Conservation (phyloP, 2,329 filamentous ascomycete genomes). For the Aspergillus sp. region DNA sequence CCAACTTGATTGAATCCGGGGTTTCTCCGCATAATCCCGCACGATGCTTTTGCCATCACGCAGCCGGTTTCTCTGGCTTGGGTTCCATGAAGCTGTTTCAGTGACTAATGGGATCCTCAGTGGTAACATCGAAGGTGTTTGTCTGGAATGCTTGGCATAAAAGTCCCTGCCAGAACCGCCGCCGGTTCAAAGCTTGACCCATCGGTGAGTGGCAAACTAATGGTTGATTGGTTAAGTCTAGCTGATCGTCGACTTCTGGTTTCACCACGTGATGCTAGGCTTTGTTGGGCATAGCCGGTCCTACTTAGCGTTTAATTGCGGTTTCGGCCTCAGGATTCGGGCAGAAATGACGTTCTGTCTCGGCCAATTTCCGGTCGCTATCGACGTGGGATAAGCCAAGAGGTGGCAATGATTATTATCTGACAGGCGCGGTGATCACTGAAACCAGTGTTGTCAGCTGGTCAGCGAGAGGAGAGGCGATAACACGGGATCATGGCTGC, state of each 20-base stretch:
- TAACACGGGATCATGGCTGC: not conserved
- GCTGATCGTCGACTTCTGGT: not conserved
- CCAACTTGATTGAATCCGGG: constrained; percentile 6
- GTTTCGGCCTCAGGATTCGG: not conserved
- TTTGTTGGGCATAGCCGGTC: not conserved
- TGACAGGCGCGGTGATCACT: not conserved
- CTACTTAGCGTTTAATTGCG: not conserved
- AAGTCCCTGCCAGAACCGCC: constrained; percentile 3
- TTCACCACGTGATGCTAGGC: constrained; percentile 5
- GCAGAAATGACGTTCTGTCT: not conserved
- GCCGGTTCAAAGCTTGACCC: constrained; percentile 15
- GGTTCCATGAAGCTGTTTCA: constrained; percentile 2
- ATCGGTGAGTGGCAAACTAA: not conserved
- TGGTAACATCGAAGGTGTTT: not conserved
- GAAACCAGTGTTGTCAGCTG: not conserved
- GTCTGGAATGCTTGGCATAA: constrained; percentile 9
- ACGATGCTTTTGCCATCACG: not conserved
- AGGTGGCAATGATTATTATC: not conserved
- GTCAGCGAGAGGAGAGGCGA: not conserved
- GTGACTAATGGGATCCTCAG: constrained; percentile 12
- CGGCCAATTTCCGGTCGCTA: not conserved
- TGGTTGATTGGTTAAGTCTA: not conserved
- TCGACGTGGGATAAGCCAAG: not conserved
- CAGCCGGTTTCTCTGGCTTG: not conserved
- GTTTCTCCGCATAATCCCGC: constrained; percentile 12